A percentile compares a stretch with the other conserved stretches of the same genome.
These are phyloP conservation scores for Phytophthora foliorum DNA, from an alignment of 352 stramenopile genomes.

Conservation along the genomic window DNA sequence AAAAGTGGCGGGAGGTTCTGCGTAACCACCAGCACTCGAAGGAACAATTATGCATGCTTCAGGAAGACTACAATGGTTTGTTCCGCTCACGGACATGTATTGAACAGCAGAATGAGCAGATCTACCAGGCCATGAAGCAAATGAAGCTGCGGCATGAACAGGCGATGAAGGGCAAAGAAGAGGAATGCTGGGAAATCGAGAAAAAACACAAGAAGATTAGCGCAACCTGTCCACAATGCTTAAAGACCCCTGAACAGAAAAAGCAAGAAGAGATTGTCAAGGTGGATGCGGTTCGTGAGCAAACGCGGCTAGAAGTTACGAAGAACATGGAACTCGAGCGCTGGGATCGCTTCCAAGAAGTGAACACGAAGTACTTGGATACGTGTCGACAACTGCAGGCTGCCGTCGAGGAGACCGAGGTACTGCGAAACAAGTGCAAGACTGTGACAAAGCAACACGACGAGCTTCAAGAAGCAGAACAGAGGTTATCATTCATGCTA, in stretches of 20 bases:
- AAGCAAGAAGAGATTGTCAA: constrained; percentile 50
- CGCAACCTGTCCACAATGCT: constrained; percentile 52
- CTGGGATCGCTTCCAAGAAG: constrained; percentile 74
- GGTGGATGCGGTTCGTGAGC: constrained; percentile 57
- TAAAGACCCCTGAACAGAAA: constrained; percentile 67
- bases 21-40: constrained; percentile 51
- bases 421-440: constrained; percentile 44
- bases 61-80: constrained; percentile 78
- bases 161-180: constrained; percentile 57
- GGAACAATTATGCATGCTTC: constrained; percentile 71
- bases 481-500: constrained; percentile 33
- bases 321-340: constrained; percentile 72
- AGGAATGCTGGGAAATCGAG: constrained; percentile 69
- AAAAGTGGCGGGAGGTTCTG: constrained; percentile 74
- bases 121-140: constrained; percentile 54
- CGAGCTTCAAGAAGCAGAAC: constrained; percentile 37
- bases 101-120: constrained; percentile 56
- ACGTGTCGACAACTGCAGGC: constrained; percentile 53
- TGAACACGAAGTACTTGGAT: constrained; percentile 78
- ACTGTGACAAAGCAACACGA: constrained; percentile 42
- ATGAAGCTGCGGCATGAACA: constrained; percentile 61
- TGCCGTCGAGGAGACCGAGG: constrained; percentile 35
- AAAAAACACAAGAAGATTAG: constrained; percentile 64
- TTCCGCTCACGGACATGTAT: constrained; percentile 54
- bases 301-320: constrained; percentile 54